A percentile compares a stretch with the other conserved stretches of the same genome.
Evolutionary conservation across 805 yeast species (phyloP).

Genomic region (Barnettozyma vustinii): DNA sequence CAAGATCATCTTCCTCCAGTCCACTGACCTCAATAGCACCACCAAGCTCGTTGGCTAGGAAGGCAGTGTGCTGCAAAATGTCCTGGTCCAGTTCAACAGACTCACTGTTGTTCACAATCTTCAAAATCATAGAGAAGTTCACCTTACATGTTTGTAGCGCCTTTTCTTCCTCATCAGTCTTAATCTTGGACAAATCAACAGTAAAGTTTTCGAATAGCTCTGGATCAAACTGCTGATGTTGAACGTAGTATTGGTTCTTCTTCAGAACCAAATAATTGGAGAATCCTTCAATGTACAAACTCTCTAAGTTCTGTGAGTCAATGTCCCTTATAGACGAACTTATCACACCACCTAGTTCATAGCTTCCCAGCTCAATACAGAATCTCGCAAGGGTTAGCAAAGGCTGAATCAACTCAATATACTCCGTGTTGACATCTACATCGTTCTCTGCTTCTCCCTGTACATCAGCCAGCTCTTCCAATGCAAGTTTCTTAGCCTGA

Average conservation of each 20-base stretch:
- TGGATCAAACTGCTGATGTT: conserved; percentile 15
- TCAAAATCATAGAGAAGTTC: conserved; percentile 11
- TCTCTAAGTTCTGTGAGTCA: conserved; percentile 80
- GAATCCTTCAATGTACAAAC: conserved; percentile 78
- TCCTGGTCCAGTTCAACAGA: conserved; percentile 51
- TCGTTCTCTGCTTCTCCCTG: conserved; percentile 36
- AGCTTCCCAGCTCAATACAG: conserved; percentile 70
- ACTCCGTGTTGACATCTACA: conserved; percentile 38
- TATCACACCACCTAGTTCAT: conserved; percentile 64
- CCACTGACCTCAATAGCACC: conserved; percentile 64
- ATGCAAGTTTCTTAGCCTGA: conserved; percentile 39
- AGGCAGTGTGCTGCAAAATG: conserved; percentile 46
- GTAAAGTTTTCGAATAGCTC: conserved; percentile 22
- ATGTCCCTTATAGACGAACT: conserved; percentile 63
- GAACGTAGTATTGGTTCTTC: conserved; percentile 22
- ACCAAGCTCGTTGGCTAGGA: conserved; percentile 51
- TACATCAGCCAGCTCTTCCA: conserved; percentile 38
- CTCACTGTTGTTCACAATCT: conserved; percentile 2
- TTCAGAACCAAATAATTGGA: conserved; percentile 53
- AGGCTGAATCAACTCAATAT: conserved; percentile 67
- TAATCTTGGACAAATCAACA: conserved; percentile 5
- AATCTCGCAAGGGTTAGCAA: conserved; percentile 66
- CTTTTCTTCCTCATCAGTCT: conserved; percentile 1
- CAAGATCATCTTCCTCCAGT: conserved; percentile 36
- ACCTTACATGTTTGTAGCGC: conserved; percentile 5